Evolutionary conservation across 202 grass and related monocot species (phyloP).

Genomic region (Schoenoplectus tabernaemontani): DNA sequence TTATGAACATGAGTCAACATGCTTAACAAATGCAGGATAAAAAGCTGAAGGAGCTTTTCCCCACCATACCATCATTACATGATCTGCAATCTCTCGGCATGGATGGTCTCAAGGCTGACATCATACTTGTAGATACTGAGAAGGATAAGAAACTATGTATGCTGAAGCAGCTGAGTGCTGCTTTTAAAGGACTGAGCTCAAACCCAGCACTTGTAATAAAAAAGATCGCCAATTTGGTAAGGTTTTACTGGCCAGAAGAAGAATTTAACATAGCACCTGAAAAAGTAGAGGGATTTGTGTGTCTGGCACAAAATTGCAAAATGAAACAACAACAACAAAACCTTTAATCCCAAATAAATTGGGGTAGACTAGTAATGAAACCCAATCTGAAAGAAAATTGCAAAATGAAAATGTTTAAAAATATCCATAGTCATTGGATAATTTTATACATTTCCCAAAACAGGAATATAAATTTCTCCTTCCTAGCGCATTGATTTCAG

Average conservation of each 20-base stretch:
- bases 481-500: not conserved
- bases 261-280: not conserved
- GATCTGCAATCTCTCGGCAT: conserved; percentile 62
- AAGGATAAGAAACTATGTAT: conserved; percentile 96
- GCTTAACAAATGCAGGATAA: conserved; percentile 56
- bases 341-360: too few relatives aligned
- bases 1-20: not conserved
- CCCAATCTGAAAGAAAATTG: too few relatives aligned
- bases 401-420: not conserved
- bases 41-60: conserved; percentile 79
- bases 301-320: too few relatives aligned
- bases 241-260: conserved; percentile 17
- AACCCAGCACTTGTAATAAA: conserved; percentile 89
- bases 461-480: not conserved
- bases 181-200: conserved; percentile 76
- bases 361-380: too few relatives aligned
- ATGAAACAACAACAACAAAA: too few relatives aligned
- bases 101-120: conserved; percentile 68
- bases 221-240: conserved; percentile 98
- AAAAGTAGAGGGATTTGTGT: not conserved
- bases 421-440: not conserved
- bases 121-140: conserved; percentile 84
- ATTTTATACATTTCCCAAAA: not conserved
- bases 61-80: conserved; percentile 67
- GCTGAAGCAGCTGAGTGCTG: conserved; percentile 83